Evolutionary conservation across 495 filamentous ascomycete species (phyloP).

Genomic region (Echria macrotheca): DNA sequence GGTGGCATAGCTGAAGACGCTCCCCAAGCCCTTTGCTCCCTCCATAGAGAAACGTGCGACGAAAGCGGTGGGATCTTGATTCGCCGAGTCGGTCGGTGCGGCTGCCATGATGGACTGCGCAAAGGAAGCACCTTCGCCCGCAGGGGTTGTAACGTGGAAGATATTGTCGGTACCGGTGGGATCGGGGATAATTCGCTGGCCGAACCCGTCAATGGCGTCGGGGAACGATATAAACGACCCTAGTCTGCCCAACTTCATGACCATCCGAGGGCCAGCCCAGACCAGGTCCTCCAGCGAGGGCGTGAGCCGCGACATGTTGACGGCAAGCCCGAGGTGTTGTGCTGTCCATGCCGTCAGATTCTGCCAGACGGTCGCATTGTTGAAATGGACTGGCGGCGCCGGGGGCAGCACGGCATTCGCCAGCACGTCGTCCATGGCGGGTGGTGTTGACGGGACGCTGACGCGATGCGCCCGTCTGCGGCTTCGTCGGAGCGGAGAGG

Average conservation of each 20-base stretch:
- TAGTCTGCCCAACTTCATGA: slow-evolving; percentile 56
- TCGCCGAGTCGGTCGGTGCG: slow-evolving; percentile 23
- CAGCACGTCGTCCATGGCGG: not conserved
- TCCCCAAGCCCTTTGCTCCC: slow-evolving; percentile 58
- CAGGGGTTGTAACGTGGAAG: slow-evolving; percentile 27
- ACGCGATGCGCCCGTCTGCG: too few species aligned
- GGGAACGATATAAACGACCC: slow-evolving; percentile 55
- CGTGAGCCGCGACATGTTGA: slow-evolving; percentile 40
- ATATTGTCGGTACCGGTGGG: slow-evolving; percentile 40
- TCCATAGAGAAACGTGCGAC: slow-evolving; percentile 47
- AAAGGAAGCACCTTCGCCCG: slow-evolving; percentile 16
- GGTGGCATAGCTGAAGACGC: slow-evolving; percentile 85
- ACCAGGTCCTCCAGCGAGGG: slow-evolving; percentile 52
- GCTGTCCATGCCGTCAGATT: slow-evolving; percentile 45
- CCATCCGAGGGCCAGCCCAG: slow-evolving; percentile 56
- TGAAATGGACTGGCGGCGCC: slow-evolving; percentile 12
- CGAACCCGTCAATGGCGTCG: slow-evolving; percentile 58
- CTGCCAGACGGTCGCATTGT: slow-evolving; percentile 40
- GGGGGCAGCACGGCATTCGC: slow-evolving; percentile 15
- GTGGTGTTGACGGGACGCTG: not conserved
- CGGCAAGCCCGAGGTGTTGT: slow-evolving; percentile 32
- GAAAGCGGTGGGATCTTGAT: slow-evolving; percentile 35
- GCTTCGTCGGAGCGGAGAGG: not conserved
- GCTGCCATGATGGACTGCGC: slow-evolving; percentile 23
- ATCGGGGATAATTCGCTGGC: slow-evolving; percentile 55